These are phyloP conservation scores for Colletotrichum sp. DNA, from an alignment of 2,329 filamentous ascomycete genomes.

Conservation along the genomic window DNA sequence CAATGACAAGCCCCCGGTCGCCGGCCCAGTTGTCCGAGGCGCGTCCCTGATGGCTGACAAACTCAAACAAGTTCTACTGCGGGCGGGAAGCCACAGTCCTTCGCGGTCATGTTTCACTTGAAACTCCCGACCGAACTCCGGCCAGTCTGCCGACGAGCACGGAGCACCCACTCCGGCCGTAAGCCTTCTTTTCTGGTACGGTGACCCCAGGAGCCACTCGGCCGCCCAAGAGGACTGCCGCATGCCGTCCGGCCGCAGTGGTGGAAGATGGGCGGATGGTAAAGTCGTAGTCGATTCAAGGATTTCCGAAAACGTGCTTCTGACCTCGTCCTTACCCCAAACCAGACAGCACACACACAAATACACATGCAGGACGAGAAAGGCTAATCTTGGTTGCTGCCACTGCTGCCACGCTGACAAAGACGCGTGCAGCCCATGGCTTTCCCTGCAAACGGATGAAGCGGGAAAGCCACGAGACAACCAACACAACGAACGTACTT, in stretches of 20 bases:
- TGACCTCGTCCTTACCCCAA: not conserved
- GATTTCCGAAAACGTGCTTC: constrained; percentile 7
- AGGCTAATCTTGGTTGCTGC: not conserved
- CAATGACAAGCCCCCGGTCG: not conserved
- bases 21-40: not conserved
- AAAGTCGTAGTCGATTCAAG: not conserved
- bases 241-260: not conserved
- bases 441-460: constrained; percentile 15
- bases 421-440: not conserved
- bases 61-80: not conserved
- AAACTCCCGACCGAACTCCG: constrained; percentile 13
- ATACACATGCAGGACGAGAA: not conserved
- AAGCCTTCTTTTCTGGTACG: not conserved
- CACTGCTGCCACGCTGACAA: constrained; percentile 5
- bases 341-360: not conserved
- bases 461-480: not conserved
- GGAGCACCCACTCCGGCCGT: constrained; percentile 1
- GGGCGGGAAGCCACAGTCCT: not conserved
- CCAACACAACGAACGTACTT: not conserved
- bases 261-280: not conserved
- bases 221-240: not conserved
- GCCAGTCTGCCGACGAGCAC: constrained; percentile 5
- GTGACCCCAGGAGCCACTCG: not conserved
- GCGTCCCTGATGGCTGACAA: not conserved
- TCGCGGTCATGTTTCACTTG: constrained; percentile 1